Evolutionary conservation across 2,329 filamentous ascomycete genomes (phyloP), one percentile per base, ranked within the genome.

Genomic region (Arthrinium puccinioides): DNA sequence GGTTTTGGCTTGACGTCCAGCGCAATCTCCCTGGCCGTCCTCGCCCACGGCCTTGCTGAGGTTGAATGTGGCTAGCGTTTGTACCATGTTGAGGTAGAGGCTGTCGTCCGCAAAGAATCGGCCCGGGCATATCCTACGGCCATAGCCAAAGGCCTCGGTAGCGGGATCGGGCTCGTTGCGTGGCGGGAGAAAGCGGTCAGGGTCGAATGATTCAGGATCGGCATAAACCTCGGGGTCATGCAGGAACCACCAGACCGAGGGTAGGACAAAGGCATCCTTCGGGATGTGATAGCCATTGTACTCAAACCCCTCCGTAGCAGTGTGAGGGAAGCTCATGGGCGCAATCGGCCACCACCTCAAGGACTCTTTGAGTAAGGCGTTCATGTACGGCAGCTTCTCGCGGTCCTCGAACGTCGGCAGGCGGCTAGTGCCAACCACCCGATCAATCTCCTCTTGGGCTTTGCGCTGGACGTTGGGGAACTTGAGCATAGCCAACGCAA

Each of bases 241-340:
- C 0, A 73, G 55, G 4, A 70, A 67, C 0, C 69, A 69, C 38
- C 69, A 73, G 42, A 68, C 72, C 0, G 69, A 72, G 0, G 69
- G 70, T 13, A 73, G 54, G 6, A 73, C 52, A 60, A 72, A 66
- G 7, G 67, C 55, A 1, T 66, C 69, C 42, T 68, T 70, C 1
- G 67, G 66, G 0, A 68, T 74, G 40, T 74, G 74, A 7, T 52
- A 45, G 0, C 63, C 54, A 0, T 68, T 70, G 21, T 73, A 52
- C 0, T 68, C 66, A 37, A 74, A 74, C 10, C 52, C 43, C 38
- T 65, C 68, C 1, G 60, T 70, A 0, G 67, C 64, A 1, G 67
- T 56, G 28, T 74, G 74, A 0, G 71, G 70, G 38, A 74, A 70
- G 37, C 74, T 74, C 28, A 74, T 71, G 0, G 70, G 70, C 1